Percentiles rank a stretch among this genome's conserved stretches.
Conservation (phyloP, 495 filamentous ascomycete species). For the Articulospora tetracladia region DNA sequence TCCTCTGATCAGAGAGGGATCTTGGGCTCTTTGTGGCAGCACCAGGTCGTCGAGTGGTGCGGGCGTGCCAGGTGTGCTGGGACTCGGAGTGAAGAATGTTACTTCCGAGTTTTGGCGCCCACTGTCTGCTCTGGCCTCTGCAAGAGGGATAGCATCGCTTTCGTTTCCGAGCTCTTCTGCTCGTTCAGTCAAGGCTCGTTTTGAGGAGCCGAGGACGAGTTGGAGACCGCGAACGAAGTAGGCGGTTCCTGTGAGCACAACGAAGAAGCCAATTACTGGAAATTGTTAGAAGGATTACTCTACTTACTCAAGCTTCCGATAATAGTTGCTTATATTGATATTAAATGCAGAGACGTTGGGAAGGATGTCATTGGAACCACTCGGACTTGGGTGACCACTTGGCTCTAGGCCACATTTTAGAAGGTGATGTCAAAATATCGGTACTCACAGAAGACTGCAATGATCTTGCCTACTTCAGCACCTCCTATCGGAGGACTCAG, state of each 20-base stretch:
- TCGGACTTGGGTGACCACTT: no score
- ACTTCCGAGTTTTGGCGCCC: constrained; percentile 23
- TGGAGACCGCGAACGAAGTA: constrained; percentile 48
- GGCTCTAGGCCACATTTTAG: no score
- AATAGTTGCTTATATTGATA: no score
- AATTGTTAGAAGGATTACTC: neutral
- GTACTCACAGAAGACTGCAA: constrained; percentile 48
- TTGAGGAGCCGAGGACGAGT: constrained; percentile 41
- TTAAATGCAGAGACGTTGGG: no score
- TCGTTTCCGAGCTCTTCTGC: constrained; percentile 43
- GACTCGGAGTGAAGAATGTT: constrained; percentile 18
- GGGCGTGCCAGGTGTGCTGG: constrained; percentile 11
- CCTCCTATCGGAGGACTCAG: constrained; percentile 46
- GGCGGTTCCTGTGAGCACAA: constrained; percentile 40
- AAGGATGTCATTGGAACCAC: no score
- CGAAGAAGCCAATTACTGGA: constrained; percentile 46
- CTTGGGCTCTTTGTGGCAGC: constrained; percentile 27
- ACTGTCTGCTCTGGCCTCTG: constrained; percentile 12
- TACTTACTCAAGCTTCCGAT: no score
- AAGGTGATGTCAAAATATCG: no score
- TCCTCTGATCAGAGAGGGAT: constrained; percentile 33
- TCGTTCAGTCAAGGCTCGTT: constrained; percentile 41
- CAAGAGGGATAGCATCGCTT: constrained; percentile 36
- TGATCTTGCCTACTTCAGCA: constrained; percentile 50
- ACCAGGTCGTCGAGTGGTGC: constrained; percentile 16